Evolutionary conservation across 140 eudicot genomes (phyloP).

Genomic region (Ambrosia hybrid): DNA sequence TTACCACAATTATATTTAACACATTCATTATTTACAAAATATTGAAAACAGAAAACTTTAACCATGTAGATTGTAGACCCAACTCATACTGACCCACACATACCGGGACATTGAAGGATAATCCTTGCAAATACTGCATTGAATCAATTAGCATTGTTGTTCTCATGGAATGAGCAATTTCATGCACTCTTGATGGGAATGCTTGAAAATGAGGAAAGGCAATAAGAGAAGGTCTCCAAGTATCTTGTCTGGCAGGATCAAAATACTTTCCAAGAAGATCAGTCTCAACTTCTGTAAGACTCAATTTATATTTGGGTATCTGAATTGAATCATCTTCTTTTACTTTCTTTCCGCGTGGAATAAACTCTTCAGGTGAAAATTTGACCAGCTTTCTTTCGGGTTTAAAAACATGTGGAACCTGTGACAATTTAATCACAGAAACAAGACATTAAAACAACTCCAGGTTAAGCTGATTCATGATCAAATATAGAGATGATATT

Average conservation of each 20-base stretch:
- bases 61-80: too few species aligned
- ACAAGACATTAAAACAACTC: too few species aligned
- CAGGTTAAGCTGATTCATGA: too few species aligned
- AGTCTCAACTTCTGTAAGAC: constrained; percentile 56
- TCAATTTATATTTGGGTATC: constrained; percentile 36
- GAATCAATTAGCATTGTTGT: constrained; percentile 77
- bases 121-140: constrained; percentile 71
- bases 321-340: constrained; percentile 39
- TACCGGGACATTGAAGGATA: constrained; percentile 42
- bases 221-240: constrained; percentile 83
- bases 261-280: constrained; percentile 59
- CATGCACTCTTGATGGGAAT: constrained; percentile 70
- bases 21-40: neutral
- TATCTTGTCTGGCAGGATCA: constrained; percentile 31
- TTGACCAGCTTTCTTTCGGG: constrained; percentile 66
- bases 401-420: constrained; percentile 77
- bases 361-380: constrained; percentile 63
- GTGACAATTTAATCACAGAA: constrained; percentile 22
- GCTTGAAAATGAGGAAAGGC: constrained; percentile 94
- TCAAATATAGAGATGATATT: neutral
- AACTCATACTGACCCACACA: neutral
- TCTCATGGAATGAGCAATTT: constrained; percentile 70
- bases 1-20: neutral
- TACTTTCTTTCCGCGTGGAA: constrained; percentile 68
- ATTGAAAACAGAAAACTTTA: too few species aligned